A percentile compares a stretch with the other conserved stretches of the same genome.
Conservation (phyloP, 139 green algal species). For the Ettlia oleoabundans region DNA sequence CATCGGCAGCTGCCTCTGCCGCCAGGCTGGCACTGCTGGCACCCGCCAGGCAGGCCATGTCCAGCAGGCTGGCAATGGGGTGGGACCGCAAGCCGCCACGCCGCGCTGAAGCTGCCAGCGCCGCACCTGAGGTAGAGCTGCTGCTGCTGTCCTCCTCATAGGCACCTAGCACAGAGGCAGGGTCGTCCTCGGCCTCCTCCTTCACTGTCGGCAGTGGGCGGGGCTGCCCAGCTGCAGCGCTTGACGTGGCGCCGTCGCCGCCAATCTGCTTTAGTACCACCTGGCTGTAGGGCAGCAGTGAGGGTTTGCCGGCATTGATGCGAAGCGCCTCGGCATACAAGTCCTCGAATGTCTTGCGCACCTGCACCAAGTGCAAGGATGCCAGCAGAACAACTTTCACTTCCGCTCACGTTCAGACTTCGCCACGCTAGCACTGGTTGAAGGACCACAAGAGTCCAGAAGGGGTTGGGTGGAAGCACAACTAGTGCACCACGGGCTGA, state of each 20-base stretch:
- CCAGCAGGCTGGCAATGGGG: neutral
- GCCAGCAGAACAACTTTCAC: no score
- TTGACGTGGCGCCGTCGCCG: neutral
- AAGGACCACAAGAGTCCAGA: no score
- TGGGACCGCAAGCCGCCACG: constrained; percentile 1
- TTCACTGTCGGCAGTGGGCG: neutral
- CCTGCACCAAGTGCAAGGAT: neutral
- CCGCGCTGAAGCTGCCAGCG: neutral
- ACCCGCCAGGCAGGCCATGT: neutral
- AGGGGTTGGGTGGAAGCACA: no score
- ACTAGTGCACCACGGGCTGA: no score
- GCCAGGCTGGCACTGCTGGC: neutral
- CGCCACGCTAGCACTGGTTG: no score
- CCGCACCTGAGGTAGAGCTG: neutral
- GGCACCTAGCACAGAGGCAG: constrained; percentile 4
- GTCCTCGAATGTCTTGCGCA: constrained; percentile 29
- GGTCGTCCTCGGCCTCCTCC: neutral
- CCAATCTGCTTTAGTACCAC: constrained; percentile 15
- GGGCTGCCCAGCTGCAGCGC: neutral
- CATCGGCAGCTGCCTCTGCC: neutral
- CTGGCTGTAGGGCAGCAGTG: constrained; percentile 4
- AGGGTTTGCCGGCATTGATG: constrained; percentile 14
- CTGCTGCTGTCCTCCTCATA: neutral
- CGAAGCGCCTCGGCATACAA: constrained; percentile 27
- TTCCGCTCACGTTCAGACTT: no score